Evolutionary conservation across 768 basidiomycete species (phyloP).

Genomic region (Naematelia encephala): DNA sequence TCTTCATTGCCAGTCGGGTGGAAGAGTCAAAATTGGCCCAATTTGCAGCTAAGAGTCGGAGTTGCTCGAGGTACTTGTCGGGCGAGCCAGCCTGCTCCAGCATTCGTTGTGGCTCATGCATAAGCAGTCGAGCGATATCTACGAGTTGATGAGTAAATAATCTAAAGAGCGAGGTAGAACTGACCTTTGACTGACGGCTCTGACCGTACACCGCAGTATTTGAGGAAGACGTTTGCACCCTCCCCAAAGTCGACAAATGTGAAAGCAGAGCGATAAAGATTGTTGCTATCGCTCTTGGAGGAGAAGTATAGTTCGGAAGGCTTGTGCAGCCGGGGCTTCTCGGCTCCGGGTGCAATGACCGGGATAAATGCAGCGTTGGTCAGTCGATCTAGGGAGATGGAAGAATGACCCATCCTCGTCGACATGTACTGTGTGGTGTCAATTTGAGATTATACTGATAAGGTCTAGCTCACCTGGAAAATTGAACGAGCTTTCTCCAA

Average conservation of each 20-base stretch:
- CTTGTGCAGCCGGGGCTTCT: conserved; percentile 15
- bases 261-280: conserved; percentile 76
- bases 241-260: conserved; percentile 83
- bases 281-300: conserved; percentile 47
- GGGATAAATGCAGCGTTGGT: conserved; percentile 68
- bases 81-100: conserved; percentile 38
- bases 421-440: conserved; percentile 32
- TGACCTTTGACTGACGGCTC: conserved; percentile 80
- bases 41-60: conserved; percentile 83
- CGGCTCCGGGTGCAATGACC: conserved; percentile 17
- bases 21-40: conserved; percentile 51
- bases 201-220: conserved; percentile 77
- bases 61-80: conserved; percentile 64
- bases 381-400: conserved; percentile 58
- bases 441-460: neutral
- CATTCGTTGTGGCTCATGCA: conserved; percentile 34
- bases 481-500: conserved; percentile 60
- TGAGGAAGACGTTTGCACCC: conserved; percentile 76
- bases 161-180: neutral
- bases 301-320: conserved; percentile 48
- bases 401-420: conserved; percentile 30
- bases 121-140: conserved; percentile 35
- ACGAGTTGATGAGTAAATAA: neutral
- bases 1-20: conserved; percentile 66
- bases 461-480: conserved; percentile 60